Percentiles rank a stretch among this genome's conserved stretches.
phyloP scores from a whole-genome alignment of 257 asterid genomes.

The Capsicum rhomboideum region DNA sequence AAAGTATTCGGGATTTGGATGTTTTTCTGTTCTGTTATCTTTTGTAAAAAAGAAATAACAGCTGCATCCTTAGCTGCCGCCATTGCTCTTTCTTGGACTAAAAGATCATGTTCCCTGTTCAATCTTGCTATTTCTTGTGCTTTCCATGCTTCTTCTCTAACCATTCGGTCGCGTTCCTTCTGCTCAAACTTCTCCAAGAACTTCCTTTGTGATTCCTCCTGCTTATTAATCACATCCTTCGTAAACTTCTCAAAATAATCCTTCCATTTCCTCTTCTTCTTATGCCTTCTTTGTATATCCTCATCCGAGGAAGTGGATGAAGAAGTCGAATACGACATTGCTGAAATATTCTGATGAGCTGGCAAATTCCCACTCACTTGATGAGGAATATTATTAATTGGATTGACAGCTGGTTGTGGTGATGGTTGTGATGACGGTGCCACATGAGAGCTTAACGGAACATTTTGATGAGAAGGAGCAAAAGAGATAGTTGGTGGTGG shows the following conservation, averaged over 20 bases:
- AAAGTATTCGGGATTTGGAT: slow-evolving; percentile 17
- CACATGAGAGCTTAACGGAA: background rate
- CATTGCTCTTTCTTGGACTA: slow-evolving; percentile 71
- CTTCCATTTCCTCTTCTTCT: slow-evolving; percentile 80
- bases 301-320: slow-evolving; percentile 85
- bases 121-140: slow-evolving; percentile 64
- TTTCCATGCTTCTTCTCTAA: slow-evolving; percentile 84
- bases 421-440: slow-evolving; percentile 4
- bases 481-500: slow-evolving; percentile 19
- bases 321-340: slow-evolving; percentile 49
- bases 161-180: slow-evolving; percentile 65
- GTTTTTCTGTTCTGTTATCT: slow-evolving; percentile 41
- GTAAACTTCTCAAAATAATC: slow-evolving; percentile 56
- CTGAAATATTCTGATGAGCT: slow-evolving; percentile 5
- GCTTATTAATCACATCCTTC: slow-evolving; percentile 61
- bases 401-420: slow-evolving; percentile 1
- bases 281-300: slow-evolving; percentile 47
- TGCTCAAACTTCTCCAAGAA: slow-evolving; percentile 67
- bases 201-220: slow-evolving; percentile 72
- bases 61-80: slow-evolving; percentile 81
- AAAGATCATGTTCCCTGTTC: slow-evolving; percentile 65
- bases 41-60: slow-evolving; percentile 59
- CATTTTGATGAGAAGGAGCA: background rate
- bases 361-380: slow-evolving; percentile 3
- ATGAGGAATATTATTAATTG: slow-evolving; percentile 6